Evolutionary conservation across 306 rosid species (phyloP).

Genomic region (Morella rubra): DNA sequence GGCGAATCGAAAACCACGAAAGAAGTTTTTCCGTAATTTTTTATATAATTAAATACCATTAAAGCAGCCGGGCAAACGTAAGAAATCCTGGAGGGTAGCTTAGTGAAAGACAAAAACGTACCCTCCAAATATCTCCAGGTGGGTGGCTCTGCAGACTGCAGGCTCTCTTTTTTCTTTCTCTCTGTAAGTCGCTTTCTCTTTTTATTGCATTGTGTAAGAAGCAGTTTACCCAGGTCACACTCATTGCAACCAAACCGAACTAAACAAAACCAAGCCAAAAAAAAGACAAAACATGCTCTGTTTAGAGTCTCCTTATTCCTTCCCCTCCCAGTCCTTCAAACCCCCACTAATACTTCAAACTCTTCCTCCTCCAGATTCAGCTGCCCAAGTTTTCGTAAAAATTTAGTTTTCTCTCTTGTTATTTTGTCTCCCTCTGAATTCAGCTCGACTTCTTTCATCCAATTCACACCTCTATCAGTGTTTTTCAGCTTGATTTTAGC

Average conservation of each 20-base stretch:
- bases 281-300: constrained; percentile 41
- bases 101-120: constrained; percentile 14
- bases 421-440: not conserved
- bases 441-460: not conserved
- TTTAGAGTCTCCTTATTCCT: constrained; percentile 40
- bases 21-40: too few relatives aligned
- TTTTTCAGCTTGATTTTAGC: not conserved
- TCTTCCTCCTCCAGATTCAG: constrained; percentile 5
- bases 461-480: not conserved
- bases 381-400: not conserved
- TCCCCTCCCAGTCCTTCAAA: constrained; percentile 42
- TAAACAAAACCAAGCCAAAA: not conserved
- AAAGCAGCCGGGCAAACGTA: too few relatives aligned
- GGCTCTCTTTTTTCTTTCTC: constrained; percentile 18
- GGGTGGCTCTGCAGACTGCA: constrained; percentile 27
- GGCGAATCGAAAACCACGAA: too few relatives aligned
- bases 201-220: constrained; percentile 23
- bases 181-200: constrained; percentile 41
- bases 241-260: not conserved
- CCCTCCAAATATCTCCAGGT: constrained; percentile 22
- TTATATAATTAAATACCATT: too few relatives aligned
- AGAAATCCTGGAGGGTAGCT: constrained; percentile 14
- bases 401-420: not conserved
- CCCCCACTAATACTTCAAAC: constrained; percentile 31
- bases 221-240: constrained; percentile 24